phyloP scores from a whole-genome alignment of 768 basidiomycete species.

The Russula sp. region DNA sequence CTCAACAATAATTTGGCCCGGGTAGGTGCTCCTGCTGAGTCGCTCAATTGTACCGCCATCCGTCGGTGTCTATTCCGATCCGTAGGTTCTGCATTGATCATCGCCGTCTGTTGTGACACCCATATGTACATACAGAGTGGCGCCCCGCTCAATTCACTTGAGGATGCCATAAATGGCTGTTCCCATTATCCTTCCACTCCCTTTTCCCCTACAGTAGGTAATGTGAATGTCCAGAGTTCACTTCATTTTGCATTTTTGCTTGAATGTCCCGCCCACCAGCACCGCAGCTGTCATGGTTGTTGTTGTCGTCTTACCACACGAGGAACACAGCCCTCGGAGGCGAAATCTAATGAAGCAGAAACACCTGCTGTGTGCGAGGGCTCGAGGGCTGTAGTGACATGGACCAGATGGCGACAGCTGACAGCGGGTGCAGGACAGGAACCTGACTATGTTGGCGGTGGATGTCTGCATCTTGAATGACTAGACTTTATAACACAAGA shows the following conservation, averaged over 20 bases:
- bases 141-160: not conserved
- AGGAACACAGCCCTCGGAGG: not conserved
- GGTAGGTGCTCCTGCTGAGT: not conserved
- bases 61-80: constrained; percentile 3
- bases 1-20: not conserved
- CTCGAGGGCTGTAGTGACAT: not conserved
- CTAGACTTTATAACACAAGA: no score
- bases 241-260: not conserved
- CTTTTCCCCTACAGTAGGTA: not conserved
- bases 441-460: no score
- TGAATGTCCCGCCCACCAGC: not conserved
- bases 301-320: no score
- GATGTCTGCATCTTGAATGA: no score
- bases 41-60: not conserved
- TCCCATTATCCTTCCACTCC: not conserved
- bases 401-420: no score
- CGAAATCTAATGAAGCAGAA: no score
- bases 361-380: no score
- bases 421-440: not conserved
- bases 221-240: not conserved
- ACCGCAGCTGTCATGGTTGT: not conserved
- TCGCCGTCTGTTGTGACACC: not conserved
- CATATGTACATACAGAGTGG: not conserved
- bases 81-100: not conserved
- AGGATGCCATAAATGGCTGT: not conserved